A percentile compares a stretch with the other conserved stretches of the same genome.
Conservation (phyloP, 2,329 filamentous ascomycete species). For the Pseudogymnoascus sp. region DNA sequence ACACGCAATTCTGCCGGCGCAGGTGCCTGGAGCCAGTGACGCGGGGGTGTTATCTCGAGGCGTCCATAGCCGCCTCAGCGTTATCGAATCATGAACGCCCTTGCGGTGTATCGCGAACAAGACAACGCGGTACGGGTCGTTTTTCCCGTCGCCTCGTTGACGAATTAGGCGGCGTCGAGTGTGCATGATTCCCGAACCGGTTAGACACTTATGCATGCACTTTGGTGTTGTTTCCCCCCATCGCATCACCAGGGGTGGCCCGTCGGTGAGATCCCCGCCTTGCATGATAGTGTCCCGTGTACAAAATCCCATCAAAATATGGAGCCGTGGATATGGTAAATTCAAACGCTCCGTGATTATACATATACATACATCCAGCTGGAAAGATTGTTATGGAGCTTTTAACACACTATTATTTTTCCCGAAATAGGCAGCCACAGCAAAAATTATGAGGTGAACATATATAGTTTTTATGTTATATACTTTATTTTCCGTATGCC, state of each 20-base stretch:
- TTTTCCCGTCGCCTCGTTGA: slow-evolving; percentile 2
- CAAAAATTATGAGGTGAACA: not conserved
- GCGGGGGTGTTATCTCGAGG: not conserved
- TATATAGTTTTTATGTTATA: not conserved
- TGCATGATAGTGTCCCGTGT: not conserved
- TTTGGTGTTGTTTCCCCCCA: not conserved
- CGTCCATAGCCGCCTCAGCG: slow-evolving; percentile 7
- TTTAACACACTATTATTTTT: not conserved
- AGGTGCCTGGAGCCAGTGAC: slow-evolving; percentile 5
- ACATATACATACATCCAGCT: not conserved
- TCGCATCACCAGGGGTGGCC: not conserved
- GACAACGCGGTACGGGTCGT: not conserved
- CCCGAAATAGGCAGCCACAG: not conserved
- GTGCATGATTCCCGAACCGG: not conserved
- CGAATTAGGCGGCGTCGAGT: not conserved
- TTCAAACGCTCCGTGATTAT: not conserved
- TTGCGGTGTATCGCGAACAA: not conserved
- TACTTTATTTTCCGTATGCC: not conserved
- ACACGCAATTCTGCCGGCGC: not conserved
- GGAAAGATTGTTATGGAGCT: not conserved
- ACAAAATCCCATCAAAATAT: not conserved
- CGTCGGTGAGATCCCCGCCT: not conserved
- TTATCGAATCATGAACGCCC: not conserved
- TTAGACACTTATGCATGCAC: slow-evolving; percentile 1
- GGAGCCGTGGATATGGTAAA: not conserved